Percentiles rank a stretch among this genome's conserved stretches.
Conservation (phyloP, 2,329 filamentous ascomycete species). For the Escovopsis sp. region DNA sequence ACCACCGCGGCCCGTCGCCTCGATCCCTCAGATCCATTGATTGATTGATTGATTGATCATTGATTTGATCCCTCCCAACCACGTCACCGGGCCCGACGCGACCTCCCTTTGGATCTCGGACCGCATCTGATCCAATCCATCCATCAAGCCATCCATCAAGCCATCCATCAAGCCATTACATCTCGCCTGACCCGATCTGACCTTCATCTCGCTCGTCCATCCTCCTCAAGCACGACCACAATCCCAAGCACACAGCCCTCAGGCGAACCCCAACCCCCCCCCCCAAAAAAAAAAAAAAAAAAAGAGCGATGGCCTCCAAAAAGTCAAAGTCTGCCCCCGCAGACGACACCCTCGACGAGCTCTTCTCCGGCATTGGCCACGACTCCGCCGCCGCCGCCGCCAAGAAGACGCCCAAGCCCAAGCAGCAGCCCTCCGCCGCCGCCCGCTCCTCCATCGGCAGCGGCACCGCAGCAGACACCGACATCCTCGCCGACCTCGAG, state of each 20-base stretch:
- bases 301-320: conserved; percentile 42
- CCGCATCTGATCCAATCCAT: too few species aligned
- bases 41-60: too few species aligned
- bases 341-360: conserved; percentile 50
- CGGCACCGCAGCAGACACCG: conserved; percentile 33
- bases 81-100: too few species aligned
- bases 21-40: too few species aligned
- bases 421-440: conserved; percentile 25
- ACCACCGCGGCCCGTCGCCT: too few species aligned
- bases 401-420: conserved; percentile 32
- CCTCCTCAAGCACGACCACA: neutral
- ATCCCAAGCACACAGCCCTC: neutral
- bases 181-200: too few species aligned
- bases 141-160: too few species aligned
- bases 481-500: conserved; percentile 79
- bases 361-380: conserved; percentile 48
- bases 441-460: conserved; percentile 12
- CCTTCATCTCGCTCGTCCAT: conserved; percentile 1
- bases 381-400: conserved; percentile 23
- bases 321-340: conserved; percentile 40
- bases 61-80: too few species aligned
- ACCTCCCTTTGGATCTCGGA: too few species aligned
- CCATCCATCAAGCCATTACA: too few species aligned
- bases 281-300: too few species aligned
- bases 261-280: too few species aligned